A percentile compares a stretch with the other conserved stretches of the same genome.
These are phyloP conservation scores for Nitzschia sp. DNA, from an alignment of 108 stramenopile genomes.

Conservation along the genomic window DNA sequence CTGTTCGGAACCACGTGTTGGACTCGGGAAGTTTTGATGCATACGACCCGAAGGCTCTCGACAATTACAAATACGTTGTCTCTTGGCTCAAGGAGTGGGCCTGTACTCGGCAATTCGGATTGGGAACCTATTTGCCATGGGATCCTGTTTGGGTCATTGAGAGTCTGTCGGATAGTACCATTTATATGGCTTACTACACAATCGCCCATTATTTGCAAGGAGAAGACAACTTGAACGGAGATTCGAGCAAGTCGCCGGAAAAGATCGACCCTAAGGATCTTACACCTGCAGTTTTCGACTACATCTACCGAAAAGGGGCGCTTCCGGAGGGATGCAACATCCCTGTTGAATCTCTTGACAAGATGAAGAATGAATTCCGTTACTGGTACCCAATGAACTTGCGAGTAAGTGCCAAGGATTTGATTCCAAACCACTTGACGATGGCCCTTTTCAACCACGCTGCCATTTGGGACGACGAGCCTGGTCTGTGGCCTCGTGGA, in stretches of 20 bases:
- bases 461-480: constrained; percentile 94
- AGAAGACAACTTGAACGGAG: constrained; percentile 87
- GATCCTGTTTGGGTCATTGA: constrained; percentile 97
- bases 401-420: constrained; percentile 95
- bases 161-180: constrained; percentile 95
- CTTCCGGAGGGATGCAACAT: constrained; percentile 76
- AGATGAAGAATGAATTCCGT: constrained; percentile 87
- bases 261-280: constrained; percentile 82
- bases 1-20: constrained; percentile 86
- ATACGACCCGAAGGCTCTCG: constrained; percentile 75
- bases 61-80: constrained; percentile 83
- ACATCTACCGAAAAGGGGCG: constrained; percentile 83
- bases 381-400: constrained; percentile 99
- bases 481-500: constrained; percentile 88
- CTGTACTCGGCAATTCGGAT: constrained; percentile 95
- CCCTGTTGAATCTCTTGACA: constrained; percentile 65
- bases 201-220: constrained; percentile 94
- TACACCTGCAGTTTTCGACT: constrained; percentile 93
- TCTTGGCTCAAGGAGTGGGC: constrained; percentile 99
- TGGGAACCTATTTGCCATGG: constrained; percentile 97
- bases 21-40: constrained; percentile 86
- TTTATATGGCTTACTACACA: constrained; percentile 99
- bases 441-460: constrained; percentile 99
- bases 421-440: constrained; percentile 98
- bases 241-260: constrained; percentile 65